A percentile compares a stretch with the other conserved stretches of the same genome.
Evolutionary conservation across 768 basidiomycete genomes (phyloP).

Genomic region (Termitomyces sp.): DNA sequence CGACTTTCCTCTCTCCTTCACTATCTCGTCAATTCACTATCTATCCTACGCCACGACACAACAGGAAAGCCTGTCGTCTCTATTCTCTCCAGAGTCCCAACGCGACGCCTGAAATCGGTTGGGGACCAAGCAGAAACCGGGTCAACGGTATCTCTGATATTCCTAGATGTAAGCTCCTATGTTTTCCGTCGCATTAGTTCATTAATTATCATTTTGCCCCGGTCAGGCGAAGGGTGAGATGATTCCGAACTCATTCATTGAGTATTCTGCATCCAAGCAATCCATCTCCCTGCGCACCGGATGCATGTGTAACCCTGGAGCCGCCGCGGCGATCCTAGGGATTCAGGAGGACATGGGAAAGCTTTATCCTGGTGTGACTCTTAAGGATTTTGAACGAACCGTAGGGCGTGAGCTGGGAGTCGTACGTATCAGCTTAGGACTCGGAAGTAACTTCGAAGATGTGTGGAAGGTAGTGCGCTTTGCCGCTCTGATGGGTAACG

Average conservation of each 20-base stretch:
- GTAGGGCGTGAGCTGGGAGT: slow-evolving; percentile 73
- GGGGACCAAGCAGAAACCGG: slow-evolving; percentile 68
- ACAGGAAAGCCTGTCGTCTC: slow-evolving; percentile 59
- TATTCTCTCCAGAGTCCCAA: slow-evolving; percentile 63
- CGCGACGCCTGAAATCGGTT: slow-evolving; percentile 46
- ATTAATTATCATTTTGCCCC: not conserved
- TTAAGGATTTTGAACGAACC: slow-evolving; percentile 55
- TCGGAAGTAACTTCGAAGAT: slow-evolving; percentile 77
- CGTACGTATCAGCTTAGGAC: slow-evolving; percentile 73
- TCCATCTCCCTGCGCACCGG: slow-evolving; percentile 78
- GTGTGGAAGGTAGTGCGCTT: slow-evolving; percentile 57
- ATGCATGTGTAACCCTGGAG: slow-evolving; percentile 90
- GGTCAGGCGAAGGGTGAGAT: slow-evolving; percentile 60
- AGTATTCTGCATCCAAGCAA: slow-evolving; percentile 59
- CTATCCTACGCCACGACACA: slow-evolving; percentile 55
- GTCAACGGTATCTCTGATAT: no score
- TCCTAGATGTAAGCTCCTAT: slow-evolving; percentile 49
- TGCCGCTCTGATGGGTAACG: slow-evolving; percentile 42
- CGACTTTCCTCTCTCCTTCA: slow-evolving; percentile 69
- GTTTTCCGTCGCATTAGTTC: not conserved
- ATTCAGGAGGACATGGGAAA: slow-evolving; percentile 61
- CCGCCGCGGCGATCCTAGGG: slow-evolving; percentile 62
- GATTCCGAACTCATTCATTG: no score
- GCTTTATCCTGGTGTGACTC: slow-evolving; percentile 56
- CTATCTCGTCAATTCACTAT: slow-evolving; percentile 55